phyloP scores from a whole-genome alignment of 345 rosid genomes.

The Salix purpurea region DNA sequence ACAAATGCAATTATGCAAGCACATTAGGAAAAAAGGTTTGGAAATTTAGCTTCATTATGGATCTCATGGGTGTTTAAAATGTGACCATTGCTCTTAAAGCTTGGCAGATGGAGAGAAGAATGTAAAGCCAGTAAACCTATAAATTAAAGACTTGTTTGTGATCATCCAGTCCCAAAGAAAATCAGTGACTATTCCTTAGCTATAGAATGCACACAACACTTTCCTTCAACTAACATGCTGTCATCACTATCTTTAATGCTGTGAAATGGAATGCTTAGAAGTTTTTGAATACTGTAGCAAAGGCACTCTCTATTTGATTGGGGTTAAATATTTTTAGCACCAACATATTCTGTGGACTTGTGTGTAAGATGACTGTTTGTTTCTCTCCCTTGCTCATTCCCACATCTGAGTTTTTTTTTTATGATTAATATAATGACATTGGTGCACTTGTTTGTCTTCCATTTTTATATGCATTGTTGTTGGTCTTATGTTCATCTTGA shows the following conservation, averaged over 20 bases:
- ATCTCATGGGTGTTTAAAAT: neutral
- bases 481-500: slow-evolving; percentile 12
- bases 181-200: neutral
- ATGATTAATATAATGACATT: neutral
- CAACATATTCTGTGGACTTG: neutral
- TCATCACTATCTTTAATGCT: neutral
- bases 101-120: neutral
- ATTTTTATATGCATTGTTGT: neutral
- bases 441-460: neutral
- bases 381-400: neutral
- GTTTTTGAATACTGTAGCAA: neutral
- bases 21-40: neutral
- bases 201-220: neutral
- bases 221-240: neutral
- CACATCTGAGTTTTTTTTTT: neutral
- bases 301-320: neutral
- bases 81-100: neutral
- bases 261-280: neutral
- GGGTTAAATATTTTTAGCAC: neutral
- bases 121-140: neutral
- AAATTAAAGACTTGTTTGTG: neutral
- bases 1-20: neutral
- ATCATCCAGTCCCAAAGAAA: neutral
- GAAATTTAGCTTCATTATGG: neutral
- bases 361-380: neutral